These are phyloP conservation scores for Moesziomyces aphidis DNA, from an alignment of 1,284 basidiomycete species.

Conservation along the genomic window DNA sequence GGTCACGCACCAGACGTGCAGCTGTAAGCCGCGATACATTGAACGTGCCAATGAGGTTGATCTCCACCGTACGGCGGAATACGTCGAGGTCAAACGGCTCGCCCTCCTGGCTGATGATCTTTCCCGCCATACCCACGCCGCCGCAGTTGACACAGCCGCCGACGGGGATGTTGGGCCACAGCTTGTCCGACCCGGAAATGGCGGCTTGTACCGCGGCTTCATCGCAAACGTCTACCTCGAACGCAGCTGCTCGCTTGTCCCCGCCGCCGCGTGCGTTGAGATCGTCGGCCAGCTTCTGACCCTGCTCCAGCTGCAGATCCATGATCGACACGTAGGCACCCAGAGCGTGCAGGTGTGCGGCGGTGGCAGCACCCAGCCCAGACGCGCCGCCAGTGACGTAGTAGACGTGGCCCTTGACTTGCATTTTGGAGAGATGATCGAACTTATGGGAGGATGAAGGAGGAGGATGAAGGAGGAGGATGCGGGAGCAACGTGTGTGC, in stretches of 20 bases:
- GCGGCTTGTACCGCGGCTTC: slow-evolving; percentile 58
- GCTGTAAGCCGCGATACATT: slow-evolving; percentile 67
- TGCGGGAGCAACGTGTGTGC: background rate
- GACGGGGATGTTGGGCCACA: slow-evolving; percentile 49
- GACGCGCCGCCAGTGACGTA: slow-evolving; percentile 63
- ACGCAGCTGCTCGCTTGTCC: slow-evolving; percentile 35
- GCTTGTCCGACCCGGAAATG: slow-evolving; percentile 45
- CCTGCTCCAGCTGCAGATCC: slow-evolving; percentile 54
- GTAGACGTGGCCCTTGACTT: slow-evolving; percentile 52
- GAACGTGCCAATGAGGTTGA: slow-evolving; percentile 65
- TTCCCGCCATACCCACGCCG: slow-evolving; percentile 67
- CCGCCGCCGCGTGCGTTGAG: slow-evolving; percentile 25
- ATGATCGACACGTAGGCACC: slow-evolving; percentile 61
- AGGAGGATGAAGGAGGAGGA: background rate
- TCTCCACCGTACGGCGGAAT: slow-evolving; percentile 62
- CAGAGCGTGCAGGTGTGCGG: slow-evolving; percentile 30
- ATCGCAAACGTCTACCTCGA: slow-evolving; percentile 61
- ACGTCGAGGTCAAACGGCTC: slow-evolving; percentile 63
- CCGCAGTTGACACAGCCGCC: slow-evolving; percentile 68
- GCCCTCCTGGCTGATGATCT: slow-evolving; percentile 63
- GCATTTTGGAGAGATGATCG: slow-evolving; percentile 35
- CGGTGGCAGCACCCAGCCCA: slow-evolving; percentile 66
- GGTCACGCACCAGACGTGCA: slow-evolving; percentile 57
- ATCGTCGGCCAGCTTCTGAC: slow-evolving; percentile 20
- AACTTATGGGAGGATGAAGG: too few species aligned